Evolutionary conservation across 768 basidiomycete species (phyloP), one percentile per base, ranked within the genome.

Genomic region (Coprinopsis sp.): DNA sequence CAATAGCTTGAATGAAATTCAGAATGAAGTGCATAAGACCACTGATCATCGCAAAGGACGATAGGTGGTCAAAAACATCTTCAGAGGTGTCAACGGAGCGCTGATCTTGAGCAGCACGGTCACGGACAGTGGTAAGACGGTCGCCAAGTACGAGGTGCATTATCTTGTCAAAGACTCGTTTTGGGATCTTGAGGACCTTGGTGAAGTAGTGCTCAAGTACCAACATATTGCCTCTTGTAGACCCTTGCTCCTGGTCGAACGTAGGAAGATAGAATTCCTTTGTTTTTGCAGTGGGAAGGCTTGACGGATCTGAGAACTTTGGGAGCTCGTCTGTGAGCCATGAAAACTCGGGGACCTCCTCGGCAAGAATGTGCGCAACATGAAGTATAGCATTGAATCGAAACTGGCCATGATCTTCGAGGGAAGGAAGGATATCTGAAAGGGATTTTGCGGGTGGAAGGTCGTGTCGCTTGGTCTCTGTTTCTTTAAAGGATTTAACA

Each of bases 21-120:
- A 56, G 28, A 27, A 6, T 3, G 18, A 51, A 47, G 28, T 56
- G 55, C 55, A 56, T 56, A 4, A 57, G 37, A 2, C 54, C 54
- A 19, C 51, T 57, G 47, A 49, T 27, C 51, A 57, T 55, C 8
- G 44, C 18, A 24, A 57, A 53, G 29, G 51, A 46, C 6, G 51
- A 53, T 4, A 57, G 30, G 27, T 53, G 54, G 37, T 57, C 54
- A 49, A 57, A 46, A 13, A 44, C 45, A 33, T 50, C n/a, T 22
- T 16, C n/a, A 3, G 56, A 57, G 2, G 51, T 38, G 27, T 57
- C 56, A 18, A 57, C 51, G 16, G 49, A 46, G 21, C 54, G 45
- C 46, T 57, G 56, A 38, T 55, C 56, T 43, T 57, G 56, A 0
- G 55, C 55, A 3, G 53, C 50, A 44, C 50, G 53, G 34, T 54